Evolutionary conservation across 805 yeast species (phyloP).

Genomic region (Spathaspora passalidarum): DNA sequence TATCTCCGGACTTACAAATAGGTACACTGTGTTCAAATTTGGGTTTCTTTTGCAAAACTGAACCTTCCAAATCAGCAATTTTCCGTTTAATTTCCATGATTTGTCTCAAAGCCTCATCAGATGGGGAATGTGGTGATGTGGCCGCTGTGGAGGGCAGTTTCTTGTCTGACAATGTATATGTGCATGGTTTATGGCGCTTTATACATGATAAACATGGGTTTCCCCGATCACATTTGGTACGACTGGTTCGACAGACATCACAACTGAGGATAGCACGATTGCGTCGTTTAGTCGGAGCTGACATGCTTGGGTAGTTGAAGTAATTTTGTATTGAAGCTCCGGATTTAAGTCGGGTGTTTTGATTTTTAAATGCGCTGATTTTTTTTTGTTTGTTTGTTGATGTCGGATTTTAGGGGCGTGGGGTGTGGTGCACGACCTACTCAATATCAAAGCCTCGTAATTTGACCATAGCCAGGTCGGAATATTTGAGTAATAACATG

Average conservation of each 20-base stretch:
- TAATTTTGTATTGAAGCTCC: neutral
- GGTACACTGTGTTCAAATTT: neutral
- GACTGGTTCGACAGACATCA: constrained; percentile 13
- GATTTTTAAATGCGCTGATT: neutral
- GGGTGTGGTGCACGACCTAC: neutral
- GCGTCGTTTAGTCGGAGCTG: constrained; percentile 8
- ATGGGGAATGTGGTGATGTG: neutral
- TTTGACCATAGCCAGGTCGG: neutral
- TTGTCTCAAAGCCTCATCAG: neutral
- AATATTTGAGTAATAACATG: neutral
- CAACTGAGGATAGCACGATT: constrained; percentile 17
- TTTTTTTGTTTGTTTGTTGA: neutral
- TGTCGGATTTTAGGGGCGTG: neutral
- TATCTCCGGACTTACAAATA: neutral
- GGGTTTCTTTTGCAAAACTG: neutral
- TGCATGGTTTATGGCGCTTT: constrained; percentile 6
- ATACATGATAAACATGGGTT: constrained; percentile 15
- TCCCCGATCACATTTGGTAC: constrained; percentile 17
- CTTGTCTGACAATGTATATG: constrained; percentile 4
- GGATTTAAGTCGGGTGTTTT: neutral
- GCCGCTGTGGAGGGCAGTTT: too few species aligned
- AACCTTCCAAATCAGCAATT: constrained; percentile 1
- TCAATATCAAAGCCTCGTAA: constrained; percentile 3
- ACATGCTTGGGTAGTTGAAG: neutral
- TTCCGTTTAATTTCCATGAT: constrained; percentile 2